A percentile compares a stretch with the other conserved stretches of the same genome.
Conservation (phyloP, 345 rosid genomes). For the Gossypium mustelinum region DNA sequence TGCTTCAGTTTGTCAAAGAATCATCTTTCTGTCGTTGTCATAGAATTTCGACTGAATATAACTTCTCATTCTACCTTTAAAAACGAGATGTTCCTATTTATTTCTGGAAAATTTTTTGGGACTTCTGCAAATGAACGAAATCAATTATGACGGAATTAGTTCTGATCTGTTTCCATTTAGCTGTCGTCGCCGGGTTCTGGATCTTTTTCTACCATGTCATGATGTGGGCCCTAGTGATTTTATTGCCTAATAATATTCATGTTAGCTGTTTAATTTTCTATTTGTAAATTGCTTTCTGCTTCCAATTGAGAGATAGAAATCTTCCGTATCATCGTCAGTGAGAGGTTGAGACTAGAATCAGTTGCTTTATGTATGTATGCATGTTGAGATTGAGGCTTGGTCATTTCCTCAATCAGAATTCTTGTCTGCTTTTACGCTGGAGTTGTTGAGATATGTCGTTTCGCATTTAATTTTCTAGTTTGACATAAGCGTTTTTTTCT, state of each 20-base stretch:
- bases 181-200: not conserved
- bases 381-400: not conserved
- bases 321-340: not conserved
- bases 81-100: not conserved
- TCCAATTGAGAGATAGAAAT: not conserved
- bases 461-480: not conserved
- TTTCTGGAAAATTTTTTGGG: not conserved
- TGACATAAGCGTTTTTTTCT: not conserved
- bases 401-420: not conserved
- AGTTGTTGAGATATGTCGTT: not conserved
- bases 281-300: not conserved
- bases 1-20: not conserved
- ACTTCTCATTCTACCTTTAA: not conserved
- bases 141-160: not conserved
- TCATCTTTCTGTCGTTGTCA: not conserved
- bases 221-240: not conserved
- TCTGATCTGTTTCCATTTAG: not conserved
- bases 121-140: too few relatives aligned
- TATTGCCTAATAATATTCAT: not conserved
- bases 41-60: not conserved
- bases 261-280: not conserved
- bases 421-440: not conserved
- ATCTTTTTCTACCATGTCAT: not conserved
- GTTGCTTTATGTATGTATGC: not conserved
- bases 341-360: not conserved